Conservation (phyloP, 2,329 filamentous ascomycete genomes). For the Alternaria ventricosa region DNA sequence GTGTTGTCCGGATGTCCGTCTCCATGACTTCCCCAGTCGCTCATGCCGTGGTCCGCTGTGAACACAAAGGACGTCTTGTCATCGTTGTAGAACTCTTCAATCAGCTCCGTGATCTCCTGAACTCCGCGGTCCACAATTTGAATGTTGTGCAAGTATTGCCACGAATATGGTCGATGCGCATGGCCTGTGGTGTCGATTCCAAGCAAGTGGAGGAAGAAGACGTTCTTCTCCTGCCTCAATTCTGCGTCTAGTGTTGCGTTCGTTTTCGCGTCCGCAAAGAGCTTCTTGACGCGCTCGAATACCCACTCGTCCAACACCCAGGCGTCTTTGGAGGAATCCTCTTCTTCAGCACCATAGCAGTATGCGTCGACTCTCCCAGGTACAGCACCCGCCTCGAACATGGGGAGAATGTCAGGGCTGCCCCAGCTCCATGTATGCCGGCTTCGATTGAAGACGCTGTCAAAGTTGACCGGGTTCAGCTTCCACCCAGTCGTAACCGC, state of each 20-base stretch:
- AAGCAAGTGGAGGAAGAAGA: slow-evolving; percentile 94
- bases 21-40: slow-evolving; percentile 98
- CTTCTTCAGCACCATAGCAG: slow-evolving; percentile 80
- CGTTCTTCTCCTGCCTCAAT: slow-evolving; percentile 81
- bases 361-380: slow-evolving; percentile 87
- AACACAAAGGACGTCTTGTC: slow-evolving; percentile 93
- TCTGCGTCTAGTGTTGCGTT: slow-evolving; percentile 77
- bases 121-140: slow-evolving; percentile 93
- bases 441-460: slow-evolving; percentile 97
- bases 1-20: slow-evolving; percentile 98
- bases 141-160: slow-evolving; percentile 93
- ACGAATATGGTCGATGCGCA: slow-evolving; percentile 85
- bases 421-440: slow-evolving; percentile 99
- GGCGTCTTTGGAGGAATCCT: slow-evolving; percentile 88
- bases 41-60: slow-evolving; percentile 98
- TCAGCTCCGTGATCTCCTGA: slow-evolving; percentile 78
- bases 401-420: slow-evolving; percentile 93
- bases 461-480: slow-evolving; percentile 96
- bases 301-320: slow-evolving; percentile 89
- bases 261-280: slow-evolving; percentile 80
- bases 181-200: slow-evolving; percentile 93
- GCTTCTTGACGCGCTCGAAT: slow-evolving; percentile 87
- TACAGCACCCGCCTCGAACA: slow-evolving; percentile 94
- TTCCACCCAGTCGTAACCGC: slow-evolving; percentile 98
- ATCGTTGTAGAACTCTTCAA: slow-evolving; percentile 83